Evolutionary conservation across 306 rosid species (phyloP), one percentile per base, ranked within the genome.

Genomic region (Lotus japonicus): DNA sequence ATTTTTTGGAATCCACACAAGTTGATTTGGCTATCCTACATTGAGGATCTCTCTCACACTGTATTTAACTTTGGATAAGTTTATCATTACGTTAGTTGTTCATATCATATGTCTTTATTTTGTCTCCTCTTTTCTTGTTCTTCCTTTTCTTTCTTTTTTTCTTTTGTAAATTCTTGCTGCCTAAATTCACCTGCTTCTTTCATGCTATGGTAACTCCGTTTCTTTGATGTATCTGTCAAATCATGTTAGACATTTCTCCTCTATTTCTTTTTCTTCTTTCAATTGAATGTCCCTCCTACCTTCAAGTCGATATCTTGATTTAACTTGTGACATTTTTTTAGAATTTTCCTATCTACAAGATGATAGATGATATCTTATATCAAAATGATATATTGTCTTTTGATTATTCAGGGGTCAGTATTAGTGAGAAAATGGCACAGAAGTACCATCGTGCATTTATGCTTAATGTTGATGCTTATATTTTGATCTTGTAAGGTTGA

Each of bases 221-320:
- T 31, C 36, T 31, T 31, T 31, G 36, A 31, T 31, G 36, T 35
- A 54, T 5, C 39, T 70, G 62, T 49, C 51, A 46, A 65, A 56
- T 33, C 52, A 35, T 54, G 51, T 44, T 43, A 64, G 51, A 64
- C 28, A 54, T 44, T 28, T 73, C 28, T 73, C 38, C 57, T 26
- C 1, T 28, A 28, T 28, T 4, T 31, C 4, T 26, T 3, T 26
- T 39, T 39, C 42, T 41, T 52, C 19, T 65, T 19, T 57, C n/a
- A 38, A 67, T 28, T 56, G 51, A 59, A 58, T 11, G 36, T 48
- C 19, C 7, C 19, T n/a, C 7, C 10, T 56, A 18, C 44, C 38
- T 42, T 26, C 19, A 71, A 58, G 68, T 36, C 12, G 17, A 58
- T n/a, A 58, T 58, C 66, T 14, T 59, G 68, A 48, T 46, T 44